phyloP scores from a whole-genome alignment of 768 basidiomycete species.

The Russula lepida region DNA sequence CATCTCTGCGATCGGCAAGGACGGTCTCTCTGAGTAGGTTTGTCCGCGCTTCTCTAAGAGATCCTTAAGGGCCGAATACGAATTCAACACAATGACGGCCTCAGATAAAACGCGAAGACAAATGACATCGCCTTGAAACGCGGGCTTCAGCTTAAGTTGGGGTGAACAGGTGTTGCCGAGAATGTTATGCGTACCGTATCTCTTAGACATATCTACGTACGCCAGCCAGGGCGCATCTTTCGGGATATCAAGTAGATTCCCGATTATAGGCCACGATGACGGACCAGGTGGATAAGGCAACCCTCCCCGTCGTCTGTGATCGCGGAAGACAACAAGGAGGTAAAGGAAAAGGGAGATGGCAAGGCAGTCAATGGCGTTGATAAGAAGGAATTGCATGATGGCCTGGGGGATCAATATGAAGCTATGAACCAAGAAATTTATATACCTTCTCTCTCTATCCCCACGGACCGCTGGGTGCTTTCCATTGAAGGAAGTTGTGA shows the following conservation, averaged over 20 bases:
- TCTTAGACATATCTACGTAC: not conserved
- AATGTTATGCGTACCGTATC: not conserved
- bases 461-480: too few species aligned
- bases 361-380: not conserved
- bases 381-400: too few species aligned
- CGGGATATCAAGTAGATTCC: constrained; percentile 3
- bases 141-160: not conserved
- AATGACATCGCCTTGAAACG: not conserved
- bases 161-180: not conserved
- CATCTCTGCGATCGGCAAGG: constrained; percentile 2
- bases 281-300: constrained; percentile 5
- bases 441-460: too few species aligned
- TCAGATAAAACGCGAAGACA: constrained; percentile 35
- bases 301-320: not conserved
- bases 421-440: too few species aligned
- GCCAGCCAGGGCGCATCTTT: not conserved
- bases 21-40: not conserved
- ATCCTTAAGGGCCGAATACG: constrained; percentile 35
- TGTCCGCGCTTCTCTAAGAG: constrained; percentile 46
- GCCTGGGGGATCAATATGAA: too few species aligned
- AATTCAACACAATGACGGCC: constrained; percentile 42
- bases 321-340: not conserved
- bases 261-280: not conserved
- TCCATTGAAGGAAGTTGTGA: too few species aligned
- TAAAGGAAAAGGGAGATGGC: not conserved